phyloP scores from a whole-genome alignment of 1,139 yeast genomes.

The Spathaspora jeffriesii region DNA sequence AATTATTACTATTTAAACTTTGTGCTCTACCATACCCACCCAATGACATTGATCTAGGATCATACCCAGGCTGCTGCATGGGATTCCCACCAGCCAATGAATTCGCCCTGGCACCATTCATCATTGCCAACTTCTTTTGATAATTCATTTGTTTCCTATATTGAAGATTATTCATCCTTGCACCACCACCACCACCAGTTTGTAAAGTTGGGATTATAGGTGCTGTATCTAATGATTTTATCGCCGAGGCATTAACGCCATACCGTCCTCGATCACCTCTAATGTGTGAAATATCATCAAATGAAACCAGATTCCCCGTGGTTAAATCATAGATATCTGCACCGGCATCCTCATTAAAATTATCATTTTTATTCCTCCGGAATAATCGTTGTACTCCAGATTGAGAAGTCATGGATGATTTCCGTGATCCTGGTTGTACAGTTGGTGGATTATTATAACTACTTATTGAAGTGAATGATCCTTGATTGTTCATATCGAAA shows the following conservation, averaged over 20 bases:
- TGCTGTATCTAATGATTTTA: too few relatives aligned
- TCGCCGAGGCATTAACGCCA: too few relatives aligned
- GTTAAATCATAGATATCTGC: constrained; percentile 45
- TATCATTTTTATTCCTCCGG: constrained; percentile 37
- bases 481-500: constrained; percentile 13
- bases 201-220: constrained; percentile 13
- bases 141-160: constrained; percentile 71
- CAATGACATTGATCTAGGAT: constrained; percentile 11
- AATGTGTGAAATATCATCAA: constrained; percentile 62
- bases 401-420: constrained; percentile 47
- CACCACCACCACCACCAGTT: constrained; percentile 12
- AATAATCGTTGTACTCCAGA: constrained; percentile 43
- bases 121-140: constrained; percentile 60
- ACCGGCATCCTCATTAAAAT: constrained; percentile 55
- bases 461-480: constrained; percentile 6
- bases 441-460: constrained; percentile 3
- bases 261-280: constrained; percentile 64
- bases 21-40: constrained; percentile 3
- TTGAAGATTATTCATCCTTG: constrained; percentile 47
- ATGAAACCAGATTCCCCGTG: constrained; percentile 48
- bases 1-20: constrained; percentile 2
- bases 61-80: constrained; percentile 17
- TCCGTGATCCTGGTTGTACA: constrained; percentile 22
- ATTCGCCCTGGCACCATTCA: constrained; percentile 49
- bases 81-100: constrained; percentile 42